Evolutionary conservation across 169 alveolate species (phyloP), one percentile per base, ranked within the genome.

Genomic region (Pseudocohnilembus persalinus): DNA sequence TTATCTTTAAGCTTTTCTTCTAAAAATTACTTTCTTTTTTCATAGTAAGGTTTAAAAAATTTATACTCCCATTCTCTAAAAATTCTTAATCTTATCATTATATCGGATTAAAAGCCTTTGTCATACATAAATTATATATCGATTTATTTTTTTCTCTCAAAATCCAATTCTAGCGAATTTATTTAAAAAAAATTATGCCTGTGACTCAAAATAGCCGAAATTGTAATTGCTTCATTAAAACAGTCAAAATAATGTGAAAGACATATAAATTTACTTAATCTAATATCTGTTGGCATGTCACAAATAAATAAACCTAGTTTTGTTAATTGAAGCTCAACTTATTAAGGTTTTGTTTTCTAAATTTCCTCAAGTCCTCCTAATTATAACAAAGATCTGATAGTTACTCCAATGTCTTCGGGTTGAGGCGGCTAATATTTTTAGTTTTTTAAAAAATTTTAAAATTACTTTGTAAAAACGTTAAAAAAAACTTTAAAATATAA

Each of bases 391-490:
- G 89, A 89, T 34, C 89, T 80, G 24, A 91, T 92, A 1, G 97
- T 93, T 79, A 81, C 76, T 31, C 83, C 77, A 29, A 96, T 91
- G 28, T 90, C 93, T 74, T 89, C 88, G 72, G 84, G 88, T n/a
- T 84, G 81, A 29, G 98, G 98, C 28, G 96, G 96, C 68, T 49
- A n/a, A n/a, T n/a, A n/a, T n/a, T n/a, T n/a, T n/a, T n/a, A n/a
- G n/a, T n/a, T n/a, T n/a, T n/a, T n/a, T n/a, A n/a, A n/a, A n/a
- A n/a, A n/a, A n/a, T n/a, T n/a, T n/a, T n/a, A n/a, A n/a, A n/a
- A n/a, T n/a, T n/a, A n/a, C n/a, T n/a, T n/a, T n/a, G n/a, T n/a
- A n/a, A n/a, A n/a, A n/a, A n/a, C n/a, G n/a, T n/a, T n/a, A n/a
- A n/a, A n/a, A n/a, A n/a, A n/a, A n/a, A n/a, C n/a, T n/a, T n/a